Evolutionary conservation across 1,284 basidiomycete species (phyloP).

Genomic region (Xerocomus subilludens): DNA sequence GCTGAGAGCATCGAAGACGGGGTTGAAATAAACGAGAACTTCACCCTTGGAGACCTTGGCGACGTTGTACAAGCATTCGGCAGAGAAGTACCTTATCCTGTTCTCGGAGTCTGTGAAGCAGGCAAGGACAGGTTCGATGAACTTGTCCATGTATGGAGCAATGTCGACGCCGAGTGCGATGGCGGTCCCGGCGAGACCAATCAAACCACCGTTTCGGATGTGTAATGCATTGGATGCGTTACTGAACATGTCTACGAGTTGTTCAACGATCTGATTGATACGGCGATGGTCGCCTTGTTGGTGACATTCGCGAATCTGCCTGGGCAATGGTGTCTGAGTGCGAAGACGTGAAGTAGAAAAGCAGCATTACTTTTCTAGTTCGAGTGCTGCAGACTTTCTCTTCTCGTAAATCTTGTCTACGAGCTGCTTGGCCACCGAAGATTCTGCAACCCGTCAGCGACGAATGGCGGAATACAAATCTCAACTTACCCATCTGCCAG

Average conservation of each 20-base stretch:
- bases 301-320: constrained; percentile 89
- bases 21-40: constrained; percentile 97
- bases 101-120: constrained; percentile 97
- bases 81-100: constrained; percentile 96
- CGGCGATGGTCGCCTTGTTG: constrained; percentile 82
- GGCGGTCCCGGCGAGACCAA: constrained; percentile 95
- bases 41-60: constrained; percentile 98
- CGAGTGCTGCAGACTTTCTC: constrained; percentile 94
- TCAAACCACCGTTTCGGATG: constrained; percentile 93
- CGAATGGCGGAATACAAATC: neutral
- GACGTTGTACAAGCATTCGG: constrained; percentile 98
- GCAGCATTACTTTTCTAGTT: constrained; percentile 85
- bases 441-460: constrained; percentile 59
- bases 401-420: constrained; percentile 94
- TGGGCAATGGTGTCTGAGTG: constrained; percentile 49
- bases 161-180: constrained; percentile 96
- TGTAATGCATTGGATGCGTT: constrained; percentile 84
- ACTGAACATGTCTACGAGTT: constrained; percentile 93
- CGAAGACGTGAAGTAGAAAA: constrained; percentile 24
- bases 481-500: constrained; percentile 37
- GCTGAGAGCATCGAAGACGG: constrained; percentile 96
- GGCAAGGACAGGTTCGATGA: constrained; percentile 89
- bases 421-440: constrained; percentile 76
- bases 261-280: constrained; percentile 91
- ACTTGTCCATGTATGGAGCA: constrained; percentile 93